Evolutionary conservation across 75 land plant genomes (phyloP).

Genomic region (Azolla pinnata): DNA sequence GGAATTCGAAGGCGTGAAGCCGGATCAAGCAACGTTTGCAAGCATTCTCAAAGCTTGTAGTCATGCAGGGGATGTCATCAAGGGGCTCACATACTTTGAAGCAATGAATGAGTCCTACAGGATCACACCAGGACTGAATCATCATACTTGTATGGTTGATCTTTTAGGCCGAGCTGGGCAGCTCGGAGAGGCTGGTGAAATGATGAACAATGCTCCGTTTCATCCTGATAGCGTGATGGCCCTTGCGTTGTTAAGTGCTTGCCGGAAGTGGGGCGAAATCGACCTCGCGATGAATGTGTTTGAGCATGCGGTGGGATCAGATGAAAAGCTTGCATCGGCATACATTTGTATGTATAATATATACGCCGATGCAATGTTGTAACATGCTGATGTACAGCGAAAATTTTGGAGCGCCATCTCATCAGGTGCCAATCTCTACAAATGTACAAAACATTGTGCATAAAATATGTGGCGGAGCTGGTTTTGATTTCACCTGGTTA

Average conservation of each 20-base stretch:
- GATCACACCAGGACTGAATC: slow-evolving; percentile 24
- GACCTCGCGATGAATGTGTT: slow-evolving; percentile 39
- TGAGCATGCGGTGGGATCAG: slow-evolving; percentile 26
- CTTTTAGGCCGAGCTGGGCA: slow-evolving; percentile 42
- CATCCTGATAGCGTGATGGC: slow-evolving; percentile 28
- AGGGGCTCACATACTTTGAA: slow-evolving; percentile 33
- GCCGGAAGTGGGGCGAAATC: slow-evolving; percentile 38
- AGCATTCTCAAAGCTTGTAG: slow-evolving; percentile 46
- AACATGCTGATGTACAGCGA: too few species aligned
- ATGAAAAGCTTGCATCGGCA: neutral
- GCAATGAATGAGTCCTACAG: slow-evolving; percentile 29
- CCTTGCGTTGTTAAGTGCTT: slow-evolving; percentile 45
- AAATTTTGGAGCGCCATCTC: too few species aligned
- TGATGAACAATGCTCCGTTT: slow-evolving; percentile 28
- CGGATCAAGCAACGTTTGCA: slow-evolving; percentile 48
- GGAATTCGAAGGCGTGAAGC: slow-evolving; percentile 30
- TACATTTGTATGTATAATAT: slow-evolving; percentile 3
- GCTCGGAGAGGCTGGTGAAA: slow-evolving; percentile 32
- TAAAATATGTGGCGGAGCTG: too few species aligned
- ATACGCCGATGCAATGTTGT: too few species aligned
- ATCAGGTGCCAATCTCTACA: too few species aligned
- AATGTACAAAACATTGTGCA: too few species aligned
- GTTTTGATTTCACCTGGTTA: too few species aligned
- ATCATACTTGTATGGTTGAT: slow-evolving; percentile 56
- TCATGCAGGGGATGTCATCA: slow-evolving; percentile 41